Conservation (phyloP, 371 early-diverging fungal species). For the Amoeboaphelidium occidentale region DNA sequence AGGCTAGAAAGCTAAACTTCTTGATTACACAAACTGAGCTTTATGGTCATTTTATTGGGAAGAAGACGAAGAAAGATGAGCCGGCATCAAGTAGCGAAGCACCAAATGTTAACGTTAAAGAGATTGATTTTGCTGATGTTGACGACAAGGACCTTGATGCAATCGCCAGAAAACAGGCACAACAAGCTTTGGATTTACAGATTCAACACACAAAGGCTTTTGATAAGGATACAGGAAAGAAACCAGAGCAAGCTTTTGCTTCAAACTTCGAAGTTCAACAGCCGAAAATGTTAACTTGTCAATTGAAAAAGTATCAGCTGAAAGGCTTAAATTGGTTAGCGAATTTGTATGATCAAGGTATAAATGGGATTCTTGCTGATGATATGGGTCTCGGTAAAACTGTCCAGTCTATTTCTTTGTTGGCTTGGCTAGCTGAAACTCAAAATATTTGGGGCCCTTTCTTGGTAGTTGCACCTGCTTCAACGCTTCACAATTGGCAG, state of each 20-base stretch:
- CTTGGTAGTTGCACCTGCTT: conserved; percentile 81
- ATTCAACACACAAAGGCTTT: conserved; percentile 25
- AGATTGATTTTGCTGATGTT: background rate
- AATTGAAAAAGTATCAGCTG: conserved; percentile 80
- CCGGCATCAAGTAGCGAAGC: background rate
- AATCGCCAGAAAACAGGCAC: conserved; percentile 44
- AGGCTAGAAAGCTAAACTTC: conserved; percentile 84
- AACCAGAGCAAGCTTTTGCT: background rate
- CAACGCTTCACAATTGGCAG: conserved; percentile 94
- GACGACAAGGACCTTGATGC: conserved; percentile 33
- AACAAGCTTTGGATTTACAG: conserved; percentile 34
- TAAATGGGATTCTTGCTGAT: conserved; percentile 92
- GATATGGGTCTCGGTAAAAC: conserved; percentile 94
- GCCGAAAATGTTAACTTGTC: conserved; percentile 65
- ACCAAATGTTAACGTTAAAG: background rate
- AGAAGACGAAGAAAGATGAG: conserved; percentile 27
- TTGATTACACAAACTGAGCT: conserved; percentile 90
- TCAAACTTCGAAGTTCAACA: conserved; percentile 40
- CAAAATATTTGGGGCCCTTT: conserved; percentile 90
- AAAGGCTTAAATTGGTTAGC: conserved; percentile 98
- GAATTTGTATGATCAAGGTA: conserved; percentile 82
- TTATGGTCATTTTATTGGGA: conserved; percentile 84
- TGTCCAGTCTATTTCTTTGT: conserved; percentile 77
- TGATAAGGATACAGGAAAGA: conserved; percentile 18
- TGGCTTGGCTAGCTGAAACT: conserved; percentile 53